Base-by-base conservation (phyloP, 768 basidiomycete species). In the Boletus eberwhitei region DNA sequence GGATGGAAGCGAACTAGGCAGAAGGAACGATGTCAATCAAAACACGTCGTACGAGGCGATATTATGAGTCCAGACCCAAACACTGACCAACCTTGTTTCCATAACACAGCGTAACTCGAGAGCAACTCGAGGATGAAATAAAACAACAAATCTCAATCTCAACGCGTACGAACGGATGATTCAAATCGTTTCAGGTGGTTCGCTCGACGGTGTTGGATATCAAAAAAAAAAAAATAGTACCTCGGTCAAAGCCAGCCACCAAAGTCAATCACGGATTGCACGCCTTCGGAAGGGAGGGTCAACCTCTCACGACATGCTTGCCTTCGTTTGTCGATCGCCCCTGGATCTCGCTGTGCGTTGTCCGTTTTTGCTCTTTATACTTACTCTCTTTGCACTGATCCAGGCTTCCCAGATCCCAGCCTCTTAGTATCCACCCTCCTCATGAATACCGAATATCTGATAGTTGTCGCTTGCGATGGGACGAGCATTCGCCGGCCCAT, bases 151-250 rank as follows among this genome's bases (percentile, higher is more conserved):
- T 38, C 26, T 31, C 31, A 31, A 29, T 29, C 26, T 36, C 38
- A 8, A 32, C 19, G 14, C 29, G 32, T 29, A 22, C 32, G 29
- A 32, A 34, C 11, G 39, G n/a, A 12, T 2, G 52, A 50, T 52
- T 50, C 47, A 50, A 16, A 37, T 31, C 36, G 29, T 53, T 52
- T 53, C 49, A 52, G 19, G 22, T 52, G 31, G 36, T 37, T 39
- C 21, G 13, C 14, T 37, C 29, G n/a, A 24, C 24, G 19, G 32
- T 48, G 12, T 16, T 26, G 24, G n/a, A 29, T 48, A 19, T 22
- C 17, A 21, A 17, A 45, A 21, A 17, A 21, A 19, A 19, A 19
- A 7, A n/a, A 21, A 32, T 32, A 19, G 19, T 32, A 32, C 11
- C 31, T 16, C 24, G 14, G n/a, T 43, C 42, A 9, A 43, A 43